phyloP scores from a whole-genome alignment of 169 alveolate genomes.

The Ichthyophthirius multifiliis region DNA sequence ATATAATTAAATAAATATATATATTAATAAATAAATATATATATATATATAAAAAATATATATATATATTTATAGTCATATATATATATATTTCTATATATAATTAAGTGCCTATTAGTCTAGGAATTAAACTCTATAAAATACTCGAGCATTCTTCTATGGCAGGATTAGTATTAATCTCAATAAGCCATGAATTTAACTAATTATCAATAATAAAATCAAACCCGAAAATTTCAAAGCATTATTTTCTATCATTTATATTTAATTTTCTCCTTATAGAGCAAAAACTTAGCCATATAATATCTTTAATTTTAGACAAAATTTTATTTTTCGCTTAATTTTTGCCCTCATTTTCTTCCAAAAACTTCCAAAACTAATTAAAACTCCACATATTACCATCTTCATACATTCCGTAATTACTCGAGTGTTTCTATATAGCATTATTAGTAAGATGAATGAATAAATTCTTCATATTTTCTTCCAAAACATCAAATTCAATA shows the following conservation, averaged over 20 bases:
- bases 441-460: conserved; percentile 83
- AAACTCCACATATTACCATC: conserved; percentile 77
- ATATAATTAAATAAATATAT: no score
- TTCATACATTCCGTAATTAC: conserved; percentile 72
- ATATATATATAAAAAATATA: neutral
- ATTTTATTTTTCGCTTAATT: conserved; percentile 23
- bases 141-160: conserved; percentile 67
- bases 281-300: conserved; percentile 24
- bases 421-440: conserved; percentile 73
- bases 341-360: conserved; percentile 24
- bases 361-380: conserved; percentile 53
- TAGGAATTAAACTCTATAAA: conserved; percentile 61
- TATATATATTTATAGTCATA: neutral
- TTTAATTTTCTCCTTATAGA: conserved; percentile 35
- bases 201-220: conserved; percentile 72
- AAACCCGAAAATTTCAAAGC: conserved; percentile 79
- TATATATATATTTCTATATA: no score
- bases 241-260: conserved; percentile 19
- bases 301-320: conserved; percentile 39
- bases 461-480: conserved; percentile 49
- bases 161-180: conserved; percentile 76
- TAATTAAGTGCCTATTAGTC: conserved; percentile 47
- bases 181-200: conserved; percentile 70
- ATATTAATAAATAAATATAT: no score
- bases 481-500: conserved; percentile 50